Evolutionary conservation across 163 green algal species (phyloP), one percentile per base, ranked within the genome.

Genomic region (Scenedesmus sp.): DNA sequence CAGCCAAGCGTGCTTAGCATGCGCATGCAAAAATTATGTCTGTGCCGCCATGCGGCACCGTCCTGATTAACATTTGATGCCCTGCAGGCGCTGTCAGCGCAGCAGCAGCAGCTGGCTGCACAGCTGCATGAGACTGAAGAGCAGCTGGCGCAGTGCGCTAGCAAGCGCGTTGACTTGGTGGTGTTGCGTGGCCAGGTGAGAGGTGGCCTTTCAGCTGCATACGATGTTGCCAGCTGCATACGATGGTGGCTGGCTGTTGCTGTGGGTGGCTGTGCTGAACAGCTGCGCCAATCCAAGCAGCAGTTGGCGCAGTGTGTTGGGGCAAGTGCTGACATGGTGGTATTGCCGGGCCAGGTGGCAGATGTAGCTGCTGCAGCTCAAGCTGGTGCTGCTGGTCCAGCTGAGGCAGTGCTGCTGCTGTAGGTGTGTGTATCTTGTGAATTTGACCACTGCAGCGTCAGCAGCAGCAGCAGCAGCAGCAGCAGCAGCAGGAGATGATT

Each of bases 91-190:
- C 86, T 90, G 16, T 26, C 56, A 34, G 34, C 20, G 16, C 52
- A 84, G 86, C 67, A 90, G 86, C 67, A 83, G 67, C 67, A 90
- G 86, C 54, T 83, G 46, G 26, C 54, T 60, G 84, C 62, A 18
- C 23, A 62, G 62, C 62, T 62, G 60, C 7, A 18, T 4, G 12
- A 18, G 26, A 9, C 60, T 13, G 84, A 84, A 55, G 2, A 84
- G 1, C 77, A 84, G 79, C 79, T 66, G 15, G 79, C 23, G 70
- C 70, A 79, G 70, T 52, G 23, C 46, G 70, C 23, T 79, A 23
- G 2, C 4, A 23, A 5, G 5, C 18, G 70, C 12, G 70, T 52
- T 6, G 23, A 52, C 6, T 23, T 79, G 4, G 70, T 79, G 23
- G 23, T 79, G 70, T 23, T 79, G 70, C 70, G 70, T 23, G 70